Evolutionary conservation across 495 filamentous ascomycete genomes (phyloP), one percentile per base, ranked within the genome.

Genomic region (Xylaria flabelliformis): DNA sequence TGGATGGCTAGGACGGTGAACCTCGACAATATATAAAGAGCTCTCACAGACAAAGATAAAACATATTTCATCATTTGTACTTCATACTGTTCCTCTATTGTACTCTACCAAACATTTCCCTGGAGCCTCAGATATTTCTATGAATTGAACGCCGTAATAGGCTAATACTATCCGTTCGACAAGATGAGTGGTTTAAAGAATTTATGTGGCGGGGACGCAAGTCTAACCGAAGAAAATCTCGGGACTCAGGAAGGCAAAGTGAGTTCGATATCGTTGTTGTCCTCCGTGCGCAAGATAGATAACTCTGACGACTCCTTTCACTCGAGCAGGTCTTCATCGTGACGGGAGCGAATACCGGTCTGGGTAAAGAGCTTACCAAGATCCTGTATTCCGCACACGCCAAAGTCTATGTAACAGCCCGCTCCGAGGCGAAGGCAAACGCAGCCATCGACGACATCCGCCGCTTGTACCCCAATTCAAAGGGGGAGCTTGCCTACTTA

Each of bases 351-450:
- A 85, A 84, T 42, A 73, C 82, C 9, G 85, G 85, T 32, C 73
- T 87, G 53, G 87, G 88, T 53, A 77, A 80, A 51, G 82, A 87
- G 70, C 80, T 88, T 8, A 75, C 79, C 42, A 79, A 74, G 66
- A 79, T 85, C 13, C 80, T 87, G 9, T 86, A 83, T 61, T 39
- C 73, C 9, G 77, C 76, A 26, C 79, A 82, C 39, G 86, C 80
- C 32, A 86, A 80, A 44, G 81, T 89, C 65, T 89, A 88, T 74
- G 76, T 88, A 21, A 84, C 85, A 3, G 78, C 79, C 8, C 85
- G 88, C 19, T 81, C 80, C 8, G 71, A 76, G 56, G 67, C 68
- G 1, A 79, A 75, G 24, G 78, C 76, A 13, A 62, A 55, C 2
- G 34, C 55, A 3, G 77, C 76, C 6, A 78, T 78, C 55, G 36